phyloP scores from a whole-genome alignment of 495 filamentous ascomycete genomes.

The Penicillium odoratum region DNA sequence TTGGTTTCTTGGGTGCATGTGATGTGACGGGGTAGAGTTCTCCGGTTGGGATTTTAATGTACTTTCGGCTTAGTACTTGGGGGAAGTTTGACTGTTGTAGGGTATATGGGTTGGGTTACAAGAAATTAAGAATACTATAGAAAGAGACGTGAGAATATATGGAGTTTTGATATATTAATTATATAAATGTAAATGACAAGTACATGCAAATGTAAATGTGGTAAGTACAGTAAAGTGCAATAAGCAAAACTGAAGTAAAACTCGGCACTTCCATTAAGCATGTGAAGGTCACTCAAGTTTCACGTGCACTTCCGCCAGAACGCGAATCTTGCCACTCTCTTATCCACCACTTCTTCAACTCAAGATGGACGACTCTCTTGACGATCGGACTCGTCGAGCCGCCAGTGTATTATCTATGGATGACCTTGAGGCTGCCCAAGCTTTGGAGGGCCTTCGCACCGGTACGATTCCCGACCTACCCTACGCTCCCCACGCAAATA shows the following conservation, averaged over 20 bases:
- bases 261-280: too few species aligned
- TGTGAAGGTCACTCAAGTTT: not conserved
- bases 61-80: not conserved
- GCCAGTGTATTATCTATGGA: slow-evolving; percentile 67
- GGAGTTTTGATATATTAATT: too few species aligned
- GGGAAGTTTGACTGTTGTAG: too few species aligned
- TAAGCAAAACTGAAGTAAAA: too few species aligned
- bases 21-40: not conserved
- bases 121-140: too few species aligned
- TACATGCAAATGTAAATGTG: too few species aligned
- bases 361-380: slow-evolving; percentile 44
- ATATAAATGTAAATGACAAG: too few species aligned
- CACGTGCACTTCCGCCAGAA: slow-evolving; percentile 1
- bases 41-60: not conserved
- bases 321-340: slow-evolving; percentile 7
- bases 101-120: too few species aligned
- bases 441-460: slow-evolving; percentile 77
- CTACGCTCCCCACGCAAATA: not conserved
- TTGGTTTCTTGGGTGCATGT: too few species aligned
- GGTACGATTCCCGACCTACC: slow-evolving; percentile 50
- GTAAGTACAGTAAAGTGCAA: too few species aligned
- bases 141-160: too few species aligned
- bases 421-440: slow-evolving; percentile 87
- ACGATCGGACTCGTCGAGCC: slow-evolving; percentile 46
- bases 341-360: not conserved